phyloP scores from a whole-genome alignment of 2,329 filamentous ascomycete genomes.

The Triangularia verruculosa region DNA sequence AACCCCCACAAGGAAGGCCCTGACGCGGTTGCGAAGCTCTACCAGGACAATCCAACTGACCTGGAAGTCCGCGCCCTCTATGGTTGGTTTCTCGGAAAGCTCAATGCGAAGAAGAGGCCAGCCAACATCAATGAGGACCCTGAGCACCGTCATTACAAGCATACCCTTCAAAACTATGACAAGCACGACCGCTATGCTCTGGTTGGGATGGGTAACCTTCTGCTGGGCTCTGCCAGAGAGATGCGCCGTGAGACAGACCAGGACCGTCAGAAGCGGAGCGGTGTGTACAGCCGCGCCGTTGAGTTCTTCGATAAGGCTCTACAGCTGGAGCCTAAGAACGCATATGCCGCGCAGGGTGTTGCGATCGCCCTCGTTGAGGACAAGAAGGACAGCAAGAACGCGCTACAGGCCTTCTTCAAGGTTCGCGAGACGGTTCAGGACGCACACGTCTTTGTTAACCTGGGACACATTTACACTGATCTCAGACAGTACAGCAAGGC shows the following conservation, averaged over 20 bases:
- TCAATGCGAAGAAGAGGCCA: conserved; percentile 73
- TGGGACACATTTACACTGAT: conserved; percentile 90
- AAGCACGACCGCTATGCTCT: conserved; percentile 98
- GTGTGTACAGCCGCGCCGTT: conserved; percentile 84
- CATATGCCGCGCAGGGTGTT: conserved; percentile 92
- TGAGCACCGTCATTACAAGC: conserved; percentile 93
- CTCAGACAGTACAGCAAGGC: conserved; percentile 85
- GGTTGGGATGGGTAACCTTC: conserved; percentile 94
- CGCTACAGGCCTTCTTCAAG: conserved; percentile 84
- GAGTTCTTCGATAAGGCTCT: conserved; percentile 99
- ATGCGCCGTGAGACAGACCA: conserved; percentile 88
- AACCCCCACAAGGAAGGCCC: conserved; percentile 82
- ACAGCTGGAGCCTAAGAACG: conserved; percentile 90
- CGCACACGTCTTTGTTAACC: conserved; percentile 82
- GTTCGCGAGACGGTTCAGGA: conserved; percentile 88
- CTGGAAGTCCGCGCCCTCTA: conserved; percentile 90
- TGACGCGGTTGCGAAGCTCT: conserved; percentile 79
- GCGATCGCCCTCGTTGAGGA: conserved; percentile 93
- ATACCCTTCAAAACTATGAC: conserved; percentile 88
- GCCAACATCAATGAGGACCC: conserved; percentile 81
- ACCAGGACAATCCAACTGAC: conserved; percentile 78
- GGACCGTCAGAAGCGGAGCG: conserved; percentile 86
- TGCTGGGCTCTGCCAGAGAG: conserved; percentile 81
- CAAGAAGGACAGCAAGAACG: conserved; percentile 80
- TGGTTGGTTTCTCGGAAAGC: conserved; percentile 89